Base-by-base conservation (phyloP, 306 rosid genomes). In the Prunus persica region DNA sequence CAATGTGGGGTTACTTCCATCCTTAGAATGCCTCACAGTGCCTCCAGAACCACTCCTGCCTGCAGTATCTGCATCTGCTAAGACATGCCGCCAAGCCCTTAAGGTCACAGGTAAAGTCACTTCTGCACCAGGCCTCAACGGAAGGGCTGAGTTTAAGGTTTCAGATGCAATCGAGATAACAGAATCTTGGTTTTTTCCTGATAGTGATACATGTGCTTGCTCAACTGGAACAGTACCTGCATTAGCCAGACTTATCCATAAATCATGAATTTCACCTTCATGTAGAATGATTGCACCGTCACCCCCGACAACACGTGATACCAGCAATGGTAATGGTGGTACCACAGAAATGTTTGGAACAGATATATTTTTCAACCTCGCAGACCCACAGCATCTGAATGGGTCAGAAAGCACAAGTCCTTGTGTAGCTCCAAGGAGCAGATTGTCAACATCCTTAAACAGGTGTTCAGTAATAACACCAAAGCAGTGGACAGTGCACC, bases 321-420 rank as follows among this genome's bases (percentile, higher is more conserved):
- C 86, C 79, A 96, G 80, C 86, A 96, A 84, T 16, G 99, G 97
- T 67, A 96, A 88, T 50, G 92, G 88, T 0, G 88, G 91, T 57
- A 88, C 90, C 43, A 92, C 97, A 83, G 96, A 90, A 32, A 96
- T 87, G 88, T 69, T 91, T 51, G 99, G 98, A 81, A 92, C 89
- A 49, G 82, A 83, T 62, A 92, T 85, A 76, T 83, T 96, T 84
- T 83, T 96, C 84, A 92, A 71, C 84, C 90, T 96, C 3, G 88
- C 91, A 78, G 99, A 92, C 32, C 99, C 99, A 84, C 98, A 96
- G 73, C 96, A 87, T 72, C 99, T 87, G 74, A 96, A 96, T 69
- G 99, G 98, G 73, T 96, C 98, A 83, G 99, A 96, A 79, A 92
- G 93, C 67, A 96, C 98, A 28, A 96, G 98, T 74, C 99, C 98